Conservation (phyloP, 2,329 filamentous ascomycete species). For the Apiospora hydei region DNA sequence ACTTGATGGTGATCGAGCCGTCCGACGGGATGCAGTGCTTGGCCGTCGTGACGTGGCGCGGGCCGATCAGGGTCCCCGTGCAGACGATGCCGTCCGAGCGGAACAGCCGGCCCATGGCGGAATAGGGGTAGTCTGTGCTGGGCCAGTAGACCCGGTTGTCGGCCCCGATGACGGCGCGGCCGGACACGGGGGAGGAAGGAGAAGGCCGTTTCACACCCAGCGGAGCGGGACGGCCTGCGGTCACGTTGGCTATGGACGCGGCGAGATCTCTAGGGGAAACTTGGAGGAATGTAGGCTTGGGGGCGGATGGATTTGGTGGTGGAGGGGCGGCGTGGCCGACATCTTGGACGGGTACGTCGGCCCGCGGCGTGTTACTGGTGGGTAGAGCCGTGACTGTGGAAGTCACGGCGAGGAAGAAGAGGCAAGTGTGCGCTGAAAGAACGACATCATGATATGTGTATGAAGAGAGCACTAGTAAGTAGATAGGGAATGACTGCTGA, state of each 20-base stretch:
- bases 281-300: not conserved
- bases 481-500: not conserved
- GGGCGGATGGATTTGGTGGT: not conserved
- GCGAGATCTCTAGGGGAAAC: not conserved
- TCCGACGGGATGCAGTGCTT: conserved; percentile 36
- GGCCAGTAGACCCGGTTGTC: conserved; percentile 36
- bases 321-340: not conserved
- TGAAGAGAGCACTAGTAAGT: not conserved
- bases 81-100: conserved; percentile 36
- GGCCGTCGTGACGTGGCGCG: conserved; percentile 40
- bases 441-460: conserved; percentile 4
- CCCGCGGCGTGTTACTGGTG: not conserved
- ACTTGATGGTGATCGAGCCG: conserved; percentile 32
- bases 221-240: not conserved
- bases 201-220: not conserved
- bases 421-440: not conserved
- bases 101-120: conserved; percentile 34
- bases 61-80: conserved; percentile 39
- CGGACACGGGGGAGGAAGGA: not conserved
- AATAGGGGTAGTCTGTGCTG: conserved; percentile 32
- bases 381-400: not conserved
- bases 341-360: not conserved
- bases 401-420: conserved; percentile 2
- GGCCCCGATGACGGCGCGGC: conserved; percentile 34
- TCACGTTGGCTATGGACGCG: not conserved